Evolutionary conservation across 306 rosid genomes (phyloP).

Genomic region (Casuarina cunninghamiana): DNA sequence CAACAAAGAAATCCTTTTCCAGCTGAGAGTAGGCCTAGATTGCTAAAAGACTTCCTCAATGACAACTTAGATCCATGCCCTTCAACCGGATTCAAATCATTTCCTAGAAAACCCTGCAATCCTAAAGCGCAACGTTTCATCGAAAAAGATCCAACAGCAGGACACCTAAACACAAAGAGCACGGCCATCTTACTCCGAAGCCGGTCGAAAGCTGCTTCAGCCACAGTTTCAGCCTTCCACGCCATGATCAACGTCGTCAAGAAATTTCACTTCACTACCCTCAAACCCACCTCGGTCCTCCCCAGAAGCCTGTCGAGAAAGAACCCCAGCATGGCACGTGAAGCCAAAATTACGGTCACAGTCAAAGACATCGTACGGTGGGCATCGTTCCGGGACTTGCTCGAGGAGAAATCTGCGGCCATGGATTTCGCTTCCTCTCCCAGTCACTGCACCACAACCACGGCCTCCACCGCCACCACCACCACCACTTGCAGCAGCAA

Average conservation of each 20-base stretch:
- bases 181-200: constrained; percentile 3
- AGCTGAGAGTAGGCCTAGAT: constrained; percentile 49
- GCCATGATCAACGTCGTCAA: constrained; percentile 51
- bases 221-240: constrained; percentile 49
- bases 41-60: constrained; percentile 70
- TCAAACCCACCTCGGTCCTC: constrained; percentile 44
- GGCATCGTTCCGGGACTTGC: constrained; percentile 63
- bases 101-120: constrained; percentile 44
- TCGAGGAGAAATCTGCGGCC: constrained; percentile 38
- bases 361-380: constrained; percentile 84
- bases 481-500: constrained; percentile 35
- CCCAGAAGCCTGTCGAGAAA: constrained; percentile 48
- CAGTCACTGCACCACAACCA: constrained; percentile 26
- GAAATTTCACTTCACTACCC: constrained; percentile 42
- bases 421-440: constrained; percentile 38
- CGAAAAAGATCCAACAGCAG: too few relatives aligned
- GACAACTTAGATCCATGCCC: constrained; percentile 48
- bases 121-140: constrained; percentile 1
- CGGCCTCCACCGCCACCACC: constrained; percentile 26
- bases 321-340: constrained; percentile 11
- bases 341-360: constrained; percentile 37
- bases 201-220: constrained; percentile 23
- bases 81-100: constrained; percentile 55
- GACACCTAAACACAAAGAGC: constrained; percentile 4
- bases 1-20: constrained; percentile 35